Percentiles rank a stretch among this genome's conserved stretches.
phyloP scores from a whole-genome alignment of 2,329 filamentous ascomycete genomes.

The Xylaria sp. region DNA sequence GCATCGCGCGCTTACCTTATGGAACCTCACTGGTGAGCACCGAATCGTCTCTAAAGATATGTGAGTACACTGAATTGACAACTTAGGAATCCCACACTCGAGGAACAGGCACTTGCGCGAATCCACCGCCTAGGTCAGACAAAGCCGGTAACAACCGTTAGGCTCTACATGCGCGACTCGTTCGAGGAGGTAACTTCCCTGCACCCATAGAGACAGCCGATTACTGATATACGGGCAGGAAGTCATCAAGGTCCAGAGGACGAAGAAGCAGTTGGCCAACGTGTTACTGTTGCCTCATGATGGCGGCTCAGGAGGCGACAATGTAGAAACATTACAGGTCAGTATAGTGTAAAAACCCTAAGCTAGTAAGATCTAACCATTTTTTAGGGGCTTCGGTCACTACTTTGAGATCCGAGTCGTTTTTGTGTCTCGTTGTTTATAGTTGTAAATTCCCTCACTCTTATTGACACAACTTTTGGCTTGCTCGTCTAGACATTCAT shows the following conservation, averaged over 20 bases:
- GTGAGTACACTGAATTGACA: neutral
- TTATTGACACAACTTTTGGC: too few species aligned
- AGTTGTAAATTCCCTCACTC: too few species aligned
- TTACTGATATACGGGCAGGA: too few species aligned
- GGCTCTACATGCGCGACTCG: slow-evolving; percentile 45
- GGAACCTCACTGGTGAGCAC: slow-evolving; percentile 53
- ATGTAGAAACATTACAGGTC: neutral
- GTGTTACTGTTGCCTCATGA: slow-evolving; percentile 2
- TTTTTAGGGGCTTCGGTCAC: neutral
- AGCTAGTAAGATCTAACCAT: too few species aligned
- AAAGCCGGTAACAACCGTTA: slow-evolving; percentile 45
- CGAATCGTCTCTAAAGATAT: neutral
- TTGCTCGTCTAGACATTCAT: too few species aligned
- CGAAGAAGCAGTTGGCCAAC: slow-evolving; percentile 6
- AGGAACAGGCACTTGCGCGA: slow-evolving; percentile 50
- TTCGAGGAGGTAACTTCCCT: slow-evolving; percentile 44
- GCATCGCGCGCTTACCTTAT: slow-evolving; percentile 55
- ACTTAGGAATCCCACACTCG: slow-evolving; percentile 49
- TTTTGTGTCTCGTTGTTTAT: too few species aligned
- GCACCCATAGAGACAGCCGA: too few species aligned
- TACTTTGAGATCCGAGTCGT: neutral
- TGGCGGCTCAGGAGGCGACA: neutral
- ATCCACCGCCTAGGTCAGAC: slow-evolving; percentile 46
- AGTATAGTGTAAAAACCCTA: neutral
- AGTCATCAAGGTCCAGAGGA: slow-evolving; percentile 9